Percentiles rank a stretch among this genome's conserved stretches.
phyloP scores from a whole-genome alignment of 305 asterid genomes.

The Solanum hybrid region DNA sequence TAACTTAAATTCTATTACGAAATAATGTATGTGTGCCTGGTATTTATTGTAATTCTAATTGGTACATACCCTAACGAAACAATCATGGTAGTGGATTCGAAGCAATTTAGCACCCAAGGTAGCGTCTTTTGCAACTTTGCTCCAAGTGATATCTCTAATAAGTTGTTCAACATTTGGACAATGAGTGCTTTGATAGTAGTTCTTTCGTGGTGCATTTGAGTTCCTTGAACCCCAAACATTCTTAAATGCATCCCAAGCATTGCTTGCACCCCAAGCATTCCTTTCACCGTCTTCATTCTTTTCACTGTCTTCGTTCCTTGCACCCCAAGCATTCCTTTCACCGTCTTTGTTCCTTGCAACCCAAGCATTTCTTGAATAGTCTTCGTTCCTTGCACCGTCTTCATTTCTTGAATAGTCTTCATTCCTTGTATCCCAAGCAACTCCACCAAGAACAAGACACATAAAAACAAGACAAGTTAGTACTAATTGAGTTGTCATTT shows the following conservation, averaged over 20 bases:
- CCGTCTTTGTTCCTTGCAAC: neutral
- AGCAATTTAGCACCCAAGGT: conserved; percentile 40
- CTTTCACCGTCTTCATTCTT: too few species aligned
- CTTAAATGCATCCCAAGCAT: neutral
- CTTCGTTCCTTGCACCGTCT: neutral
- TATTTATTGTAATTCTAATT: neutral
- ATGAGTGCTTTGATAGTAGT: conserved; percentile 19
- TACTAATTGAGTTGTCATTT: conserved; percentile 13
- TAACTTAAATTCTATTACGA: neutral
- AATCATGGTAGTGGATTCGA: conserved; percentile 46
- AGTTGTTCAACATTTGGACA: conserved; percentile 33
- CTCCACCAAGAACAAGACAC: conserved; percentile 8
- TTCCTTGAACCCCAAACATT: neutral
- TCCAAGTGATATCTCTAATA: conserved; percentile 24
- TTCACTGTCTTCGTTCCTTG: neutral
- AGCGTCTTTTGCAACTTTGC: conserved; percentile 16
- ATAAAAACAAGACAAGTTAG: conserved; percentile 8
- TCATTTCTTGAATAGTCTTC: neutral
- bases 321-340: neutral
- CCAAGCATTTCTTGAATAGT: neutral
- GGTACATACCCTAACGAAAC: conserved; percentile 22
- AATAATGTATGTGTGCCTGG: neutral
- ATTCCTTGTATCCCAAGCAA: neutral
- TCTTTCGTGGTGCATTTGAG: neutral
- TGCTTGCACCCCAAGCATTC: neutral